A percentile compares a stretch with the other conserved stretches of the same genome.
Evolutionary conservation across 169 alveolate species (phyloP).

Genomic region (Plasmodium inui): DNA sequence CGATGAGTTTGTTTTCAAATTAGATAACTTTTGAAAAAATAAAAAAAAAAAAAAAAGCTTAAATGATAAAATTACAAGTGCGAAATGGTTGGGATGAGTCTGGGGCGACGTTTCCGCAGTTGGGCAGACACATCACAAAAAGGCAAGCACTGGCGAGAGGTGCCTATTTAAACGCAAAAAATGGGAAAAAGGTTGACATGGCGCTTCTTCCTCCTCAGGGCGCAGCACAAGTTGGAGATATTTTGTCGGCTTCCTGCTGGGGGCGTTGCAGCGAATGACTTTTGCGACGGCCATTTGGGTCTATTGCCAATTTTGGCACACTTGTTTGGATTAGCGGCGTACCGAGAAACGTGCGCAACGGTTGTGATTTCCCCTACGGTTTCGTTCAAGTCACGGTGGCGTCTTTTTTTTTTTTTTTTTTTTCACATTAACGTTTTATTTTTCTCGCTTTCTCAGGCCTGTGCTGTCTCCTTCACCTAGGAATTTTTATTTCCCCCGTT

Average conservation of each 20-base stretch:
- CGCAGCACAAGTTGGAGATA: background rate
- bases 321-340: background rate
- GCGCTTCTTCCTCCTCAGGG: too few species aligned
- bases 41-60: background rate
- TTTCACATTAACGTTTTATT: too few species aligned
- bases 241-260: background rate
- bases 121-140: background rate
- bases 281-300: background rate
- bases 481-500: too few species aligned
- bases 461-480: too few species aligned
- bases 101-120: background rate
- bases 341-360: background rate
- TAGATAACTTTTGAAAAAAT: background rate
- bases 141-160: background rate
- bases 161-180: background rate
- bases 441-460: too few species aligned
- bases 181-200: background rate
- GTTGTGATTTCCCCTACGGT: background rate
- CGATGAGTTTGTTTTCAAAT: conserved; percentile 1
- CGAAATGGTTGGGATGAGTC: background rate
- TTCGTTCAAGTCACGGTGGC: background rate
- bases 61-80: background rate
- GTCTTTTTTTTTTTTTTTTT: too few species aligned
- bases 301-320: background rate
- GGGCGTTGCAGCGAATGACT: background rate